phyloP scores from a whole-genome alignment of 2,329 filamentous ascomycete genomes.

The Scedosporium minutisporum region DNA sequence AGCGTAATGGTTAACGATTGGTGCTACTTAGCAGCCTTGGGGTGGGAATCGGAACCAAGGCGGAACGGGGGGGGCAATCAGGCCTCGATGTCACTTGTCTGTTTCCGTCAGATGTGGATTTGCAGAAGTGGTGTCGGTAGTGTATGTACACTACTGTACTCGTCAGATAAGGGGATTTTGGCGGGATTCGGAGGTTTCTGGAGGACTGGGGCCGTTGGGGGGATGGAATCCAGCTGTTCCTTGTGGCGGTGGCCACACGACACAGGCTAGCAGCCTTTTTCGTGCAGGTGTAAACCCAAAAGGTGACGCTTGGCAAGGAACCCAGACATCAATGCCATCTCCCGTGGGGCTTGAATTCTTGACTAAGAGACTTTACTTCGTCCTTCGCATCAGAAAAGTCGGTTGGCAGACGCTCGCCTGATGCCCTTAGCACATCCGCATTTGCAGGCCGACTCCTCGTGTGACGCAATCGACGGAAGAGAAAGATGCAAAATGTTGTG shows the following conservation, averaged over 20 bases:
- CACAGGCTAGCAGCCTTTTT: too few relatives aligned
- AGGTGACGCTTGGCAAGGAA: too few relatives aligned
- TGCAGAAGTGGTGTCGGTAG: neutral
- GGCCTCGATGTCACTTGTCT: neutral
- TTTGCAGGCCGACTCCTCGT: neutral
- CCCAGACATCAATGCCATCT: too few relatives aligned
- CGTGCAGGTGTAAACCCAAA: too few relatives aligned
- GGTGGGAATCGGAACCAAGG: neutral
- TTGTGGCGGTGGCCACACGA: neutral
- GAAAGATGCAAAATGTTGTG: neutral
- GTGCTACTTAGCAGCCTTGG: neutral
- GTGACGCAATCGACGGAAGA: neutral
- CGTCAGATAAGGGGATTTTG: neutral
- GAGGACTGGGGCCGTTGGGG: neutral
- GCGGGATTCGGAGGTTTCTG: neutral
- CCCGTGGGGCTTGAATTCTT: too few relatives aligned
- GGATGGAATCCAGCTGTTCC: neutral
- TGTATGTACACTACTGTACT: neutral
- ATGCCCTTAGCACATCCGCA: neutral
- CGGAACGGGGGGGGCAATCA: neutral
- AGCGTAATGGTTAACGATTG: slow-evolving; percentile 4
- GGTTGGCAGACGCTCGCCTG: too few relatives aligned
- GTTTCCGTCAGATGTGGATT: neutral
- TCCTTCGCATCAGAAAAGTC: too few relatives aligned
- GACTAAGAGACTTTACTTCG: too few relatives aligned